These are phyloP conservation scores for Epichloe baconii DNA, from an alignment of 2,329 filamentous ascomycete genomes.

Conservation along the genomic window DNA sequence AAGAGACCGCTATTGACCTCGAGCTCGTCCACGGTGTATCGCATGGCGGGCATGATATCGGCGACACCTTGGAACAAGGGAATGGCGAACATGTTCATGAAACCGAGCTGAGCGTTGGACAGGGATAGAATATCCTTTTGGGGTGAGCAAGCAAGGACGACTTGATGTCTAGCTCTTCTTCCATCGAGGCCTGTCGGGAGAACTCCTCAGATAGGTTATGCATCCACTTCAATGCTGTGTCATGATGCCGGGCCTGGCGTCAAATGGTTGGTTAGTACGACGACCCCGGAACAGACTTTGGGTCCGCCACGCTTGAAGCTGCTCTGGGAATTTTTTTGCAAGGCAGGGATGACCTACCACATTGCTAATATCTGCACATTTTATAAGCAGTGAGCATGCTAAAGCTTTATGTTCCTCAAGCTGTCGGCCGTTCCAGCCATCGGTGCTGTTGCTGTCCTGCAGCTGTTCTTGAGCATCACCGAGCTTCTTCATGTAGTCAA, in stretches of 20 bases:
- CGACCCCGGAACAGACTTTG: background rate
- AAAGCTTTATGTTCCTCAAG: slow-evolving; percentile 66
- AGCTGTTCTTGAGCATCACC: slow-evolving; percentile 70
- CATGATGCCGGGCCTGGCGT: slow-evolving; percentile 68
- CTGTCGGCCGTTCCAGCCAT: slow-evolving; percentile 66
- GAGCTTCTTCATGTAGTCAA: slow-evolving; percentile 88
- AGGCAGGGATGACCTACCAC: slow-evolving; percentile 50
- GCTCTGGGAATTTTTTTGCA: too few relatives aligned
- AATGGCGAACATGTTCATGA: slow-evolving; percentile 92
- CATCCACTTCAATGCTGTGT: slow-evolving; percentile 79
- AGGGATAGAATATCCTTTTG: slow-evolving; percentile 73
- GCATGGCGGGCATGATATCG: slow-evolving; percentile 73
- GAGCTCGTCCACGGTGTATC: slow-evolving; percentile 73
- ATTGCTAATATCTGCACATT: slow-evolving; percentile 97
- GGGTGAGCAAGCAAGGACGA: slow-evolving; percentile 79
- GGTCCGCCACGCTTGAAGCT: too few relatives aligned
- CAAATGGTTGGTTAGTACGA: background rate
- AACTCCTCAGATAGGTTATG: slow-evolving; percentile 92
- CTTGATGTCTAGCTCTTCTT: slow-evolving; percentile 72
- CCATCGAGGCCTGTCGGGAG: slow-evolving; percentile 83
- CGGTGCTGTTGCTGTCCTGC: slow-evolving; percentile 48
- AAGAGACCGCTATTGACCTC: slow-evolving; percentile 64
- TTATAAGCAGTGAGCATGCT: slow-evolving; percentile 85
- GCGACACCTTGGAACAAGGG: slow-evolving; percentile 83
- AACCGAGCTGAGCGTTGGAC: slow-evolving; percentile 78